Conservation (phyloP, 345 rosid genomes). For the Theobroma cacao region DNA sequence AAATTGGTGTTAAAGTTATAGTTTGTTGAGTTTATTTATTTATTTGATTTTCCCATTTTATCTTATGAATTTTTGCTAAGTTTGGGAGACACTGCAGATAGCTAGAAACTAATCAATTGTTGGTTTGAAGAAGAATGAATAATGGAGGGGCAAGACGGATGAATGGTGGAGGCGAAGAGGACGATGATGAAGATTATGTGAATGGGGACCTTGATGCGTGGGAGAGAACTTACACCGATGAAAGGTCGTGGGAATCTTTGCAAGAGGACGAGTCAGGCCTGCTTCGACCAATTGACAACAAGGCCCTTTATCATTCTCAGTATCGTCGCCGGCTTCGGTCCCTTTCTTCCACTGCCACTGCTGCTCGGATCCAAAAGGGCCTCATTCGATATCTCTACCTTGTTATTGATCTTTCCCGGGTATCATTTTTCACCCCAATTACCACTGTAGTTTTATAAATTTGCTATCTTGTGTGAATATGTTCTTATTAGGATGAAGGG, state of each 20-base stretch:
- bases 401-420: conserved; percentile 85
- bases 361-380: conserved; percentile 84
- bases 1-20: neutral
- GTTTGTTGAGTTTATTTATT: neutral
- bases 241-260: conserved; percentile 84
- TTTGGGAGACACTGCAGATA: neutral
- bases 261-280: conserved; percentile 92
- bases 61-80: neutral
- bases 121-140: conserved; percentile 30
- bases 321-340: conserved; percentile 51
- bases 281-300: conserved; percentile 70
- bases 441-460: neutral
- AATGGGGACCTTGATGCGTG: conserved; percentile 63
- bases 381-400: conserved; percentile 86
- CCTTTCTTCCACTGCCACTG: conserved; percentile 51
- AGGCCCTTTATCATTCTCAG: conserved; percentile 56
- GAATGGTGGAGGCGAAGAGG: conserved; percentile 53
- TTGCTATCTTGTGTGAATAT: neutral
- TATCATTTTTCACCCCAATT: conserved; percentile 12
- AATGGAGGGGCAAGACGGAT: conserved; percentile 38
- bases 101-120: conserved; percentile 3
- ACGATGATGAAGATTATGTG: conserved; percentile 56
- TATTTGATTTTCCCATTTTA: neutral
- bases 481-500: neutral
- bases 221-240: conserved; percentile 78